Evolutionary conservation across 352 stramenopile genomes (phyloP).

Genomic region (Thalassiosira oceanica): DNA sequence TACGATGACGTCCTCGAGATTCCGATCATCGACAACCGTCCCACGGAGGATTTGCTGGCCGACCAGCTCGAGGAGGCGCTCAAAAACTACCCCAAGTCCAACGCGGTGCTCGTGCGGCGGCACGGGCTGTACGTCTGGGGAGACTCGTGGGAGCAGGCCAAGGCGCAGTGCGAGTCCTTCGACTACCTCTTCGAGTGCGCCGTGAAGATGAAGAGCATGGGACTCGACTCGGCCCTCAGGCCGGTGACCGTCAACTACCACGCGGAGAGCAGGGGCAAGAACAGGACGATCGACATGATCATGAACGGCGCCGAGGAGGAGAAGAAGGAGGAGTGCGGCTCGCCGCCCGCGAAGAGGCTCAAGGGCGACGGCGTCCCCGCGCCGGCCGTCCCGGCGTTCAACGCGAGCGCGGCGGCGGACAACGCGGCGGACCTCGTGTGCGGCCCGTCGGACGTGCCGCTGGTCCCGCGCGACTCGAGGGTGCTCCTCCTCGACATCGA

Average conservation of each 20-base stretch:
- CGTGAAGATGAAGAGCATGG: constrained; percentile 88
- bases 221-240: constrained; percentile 79
- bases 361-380: constrained; percentile 1
- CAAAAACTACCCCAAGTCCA: constrained; percentile 85
- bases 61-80: constrained; percentile 87
- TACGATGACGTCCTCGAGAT: constrained; percentile 92
- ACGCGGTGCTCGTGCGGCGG: constrained; percentile 90
- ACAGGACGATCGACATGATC: too few relatives aligned
- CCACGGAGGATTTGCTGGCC: constrained; percentile 89
- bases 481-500: constrained; percentile 95
- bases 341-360: constrained; percentile 4
- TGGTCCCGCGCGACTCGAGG: constrained; percentile 85
- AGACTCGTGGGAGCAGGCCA: constrained; percentile 92
- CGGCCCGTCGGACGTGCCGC: constrained; percentile 51
- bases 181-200: constrained; percentile 94
- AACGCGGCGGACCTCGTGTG: constrained; percentile 66
- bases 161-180: constrained; percentile 93
- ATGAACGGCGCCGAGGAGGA: too few relatives aligned
- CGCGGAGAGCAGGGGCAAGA: constrained; percentile 3
- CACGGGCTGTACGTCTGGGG: constrained; percentile 97
- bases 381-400: constrained; percentile 32
- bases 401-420: constrained; percentile 42
- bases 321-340: constrained; percentile 16
- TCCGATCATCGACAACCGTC: constrained; percentile 95
- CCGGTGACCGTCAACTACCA: constrained; percentile 60